Conservation (phyloP, 768 basidiomycete species). For the Rubroboletus satanas region DNA sequence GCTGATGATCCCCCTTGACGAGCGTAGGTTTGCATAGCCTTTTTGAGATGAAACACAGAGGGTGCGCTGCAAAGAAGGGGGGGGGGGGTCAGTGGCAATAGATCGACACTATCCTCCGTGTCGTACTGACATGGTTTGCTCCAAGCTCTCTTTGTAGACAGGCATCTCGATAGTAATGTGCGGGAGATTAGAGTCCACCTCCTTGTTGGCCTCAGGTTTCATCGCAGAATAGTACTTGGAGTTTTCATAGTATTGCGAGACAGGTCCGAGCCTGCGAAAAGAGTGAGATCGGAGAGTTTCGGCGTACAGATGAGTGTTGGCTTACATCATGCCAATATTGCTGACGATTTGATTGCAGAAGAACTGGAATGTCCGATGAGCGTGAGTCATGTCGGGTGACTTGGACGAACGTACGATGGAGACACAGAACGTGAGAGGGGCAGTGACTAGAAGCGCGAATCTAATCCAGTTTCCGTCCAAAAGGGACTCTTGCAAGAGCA, state of each 20-base stretch:
- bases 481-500: conserved; percentile 61
- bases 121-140: conserved; percentile 69
- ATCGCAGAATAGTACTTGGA: conserved; percentile 78
- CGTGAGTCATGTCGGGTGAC: neutral
- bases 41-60: conserved; percentile 62
- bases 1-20: conserved; percentile 58
- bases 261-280: conserved; percentile 61
- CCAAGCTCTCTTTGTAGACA: conserved; percentile 83
- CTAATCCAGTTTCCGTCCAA: conserved; percentile 61
- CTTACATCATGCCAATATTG: conserved; percentile 65
- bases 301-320: neutral
- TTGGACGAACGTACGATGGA: conserved; percentile 51
- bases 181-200: conserved; percentile 60
- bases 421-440: conserved; percentile 73
- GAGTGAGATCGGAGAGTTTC: neutral
- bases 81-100: neutral
- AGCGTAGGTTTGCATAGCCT: conserved; percentile 61
- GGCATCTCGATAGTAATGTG: conserved; percentile 82
- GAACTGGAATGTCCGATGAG: conserved; percentile 44
- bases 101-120: neutral
- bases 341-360: conserved; percentile 66
- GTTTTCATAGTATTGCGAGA: conserved; percentile 83
- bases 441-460: conserved; percentile 61
- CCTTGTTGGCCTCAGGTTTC: conserved; percentile 56
- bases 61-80: conserved; percentile 43